phyloP scores from a whole-genome alignment of 805 yeast species.

The Schwanniomyces yamadae region DNA sequence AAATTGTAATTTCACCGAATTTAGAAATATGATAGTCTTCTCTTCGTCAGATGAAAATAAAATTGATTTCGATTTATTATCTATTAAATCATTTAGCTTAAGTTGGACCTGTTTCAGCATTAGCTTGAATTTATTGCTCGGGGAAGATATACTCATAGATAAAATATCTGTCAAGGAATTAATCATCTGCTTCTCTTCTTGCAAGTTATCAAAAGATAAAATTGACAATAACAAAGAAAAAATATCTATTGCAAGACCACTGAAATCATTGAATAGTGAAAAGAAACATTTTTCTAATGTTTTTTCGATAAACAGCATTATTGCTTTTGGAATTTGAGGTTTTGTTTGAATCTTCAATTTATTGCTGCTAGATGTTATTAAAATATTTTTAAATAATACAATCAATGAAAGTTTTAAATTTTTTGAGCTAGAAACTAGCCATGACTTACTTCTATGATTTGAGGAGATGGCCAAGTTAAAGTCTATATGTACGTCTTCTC shows the following conservation, averaged over 20 bases:
- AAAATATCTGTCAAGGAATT: conserved; percentile 6
- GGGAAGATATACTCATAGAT: conserved; percentile 6
- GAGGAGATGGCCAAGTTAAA: conserved; percentile 1
- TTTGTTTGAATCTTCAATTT: conserved; percentile 23
- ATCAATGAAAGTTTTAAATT: conserved; percentile 36
- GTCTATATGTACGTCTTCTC: conserved; percentile 5
- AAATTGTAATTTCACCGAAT: conserved; percentile 33
- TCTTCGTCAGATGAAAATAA: conserved; percentile 34
- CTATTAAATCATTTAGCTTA: conserved; percentile 28
- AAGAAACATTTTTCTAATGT: conserved; percentile 26
- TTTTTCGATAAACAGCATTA: conserved; percentile 21
- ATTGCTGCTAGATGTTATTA: conserved; percentile 18
- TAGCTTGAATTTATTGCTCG: conserved; percentile 8
- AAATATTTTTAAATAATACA: conserved; percentile 28
- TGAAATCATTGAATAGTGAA: conserved; percentile 30
- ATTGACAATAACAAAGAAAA: conserved; percentile 21
- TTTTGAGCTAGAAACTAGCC: conserved; percentile 39
- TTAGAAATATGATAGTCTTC: conserved; percentile 22
- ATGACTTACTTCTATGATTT: conserved; percentile 21
- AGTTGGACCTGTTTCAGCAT: conserved; percentile 12
- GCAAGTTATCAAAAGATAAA: neutral
- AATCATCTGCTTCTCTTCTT: conserved; percentile 8
- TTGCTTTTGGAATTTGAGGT: conserved; percentile 17
- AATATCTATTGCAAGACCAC: conserved; percentile 30
- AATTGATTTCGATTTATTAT: conserved; percentile 22